Percentiles rank a stretch among this genome's conserved stretches.
phyloP scores from a whole-genome alignment of 1,284 basidiomycete species.

The Melampsora americana region DNA sequence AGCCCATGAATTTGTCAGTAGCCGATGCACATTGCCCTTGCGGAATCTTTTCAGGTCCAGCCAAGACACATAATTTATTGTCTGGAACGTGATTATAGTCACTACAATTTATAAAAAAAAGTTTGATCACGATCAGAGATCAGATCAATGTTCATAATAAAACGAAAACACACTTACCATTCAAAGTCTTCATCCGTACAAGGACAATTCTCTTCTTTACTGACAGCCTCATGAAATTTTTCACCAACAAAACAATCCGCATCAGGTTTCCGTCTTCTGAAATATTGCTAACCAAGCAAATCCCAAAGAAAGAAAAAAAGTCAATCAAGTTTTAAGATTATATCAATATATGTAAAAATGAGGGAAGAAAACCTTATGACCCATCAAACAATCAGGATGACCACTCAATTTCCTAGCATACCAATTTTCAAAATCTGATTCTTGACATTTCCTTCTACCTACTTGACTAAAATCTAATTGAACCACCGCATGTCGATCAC shows the following conservation, averaged over 20 bases:
- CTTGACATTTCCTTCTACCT: slow-evolving; percentile 67
- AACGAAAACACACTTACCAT: slow-evolving; percentile 66
- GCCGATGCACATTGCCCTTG: slow-evolving; percentile 68
- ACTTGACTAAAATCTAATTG: slow-evolving; percentile 79
- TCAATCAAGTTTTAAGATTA: background rate
- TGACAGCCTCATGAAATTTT: slow-evolving; percentile 80
- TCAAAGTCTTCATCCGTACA: slow-evolving; percentile 88
- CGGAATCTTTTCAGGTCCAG: slow-evolving; percentile 79
- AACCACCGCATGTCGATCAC: slow-evolving; percentile 69
- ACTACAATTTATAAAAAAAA: slow-evolving; percentile 56
- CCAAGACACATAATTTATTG: slow-evolving; percentile 69
- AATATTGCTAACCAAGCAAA: slow-evolving; percentile 72
- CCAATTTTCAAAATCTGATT: slow-evolving; percentile 81
- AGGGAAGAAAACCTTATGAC: slow-evolving; percentile 68
- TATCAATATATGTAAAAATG: background rate
- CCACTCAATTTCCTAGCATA: slow-evolving; percentile 67
- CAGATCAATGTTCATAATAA: too few relatives aligned
- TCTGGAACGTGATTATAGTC: slow-evolving; percentile 83
- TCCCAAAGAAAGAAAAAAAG: slow-evolving; percentile 6
- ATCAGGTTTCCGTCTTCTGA: slow-evolving; percentile 74
- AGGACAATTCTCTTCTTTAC: slow-evolving; percentile 74
- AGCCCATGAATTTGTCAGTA: slow-evolving; percentile 72
- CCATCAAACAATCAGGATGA: slow-evolving; percentile 82
- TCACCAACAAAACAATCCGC: slow-evolving; percentile 88
- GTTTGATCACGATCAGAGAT: background rate